These are phyloP conservation scores for Aspergillus bridgeri DNA, from an alignment of 495 filamentous ascomycete species.

Conservation along the genomic window DNA sequence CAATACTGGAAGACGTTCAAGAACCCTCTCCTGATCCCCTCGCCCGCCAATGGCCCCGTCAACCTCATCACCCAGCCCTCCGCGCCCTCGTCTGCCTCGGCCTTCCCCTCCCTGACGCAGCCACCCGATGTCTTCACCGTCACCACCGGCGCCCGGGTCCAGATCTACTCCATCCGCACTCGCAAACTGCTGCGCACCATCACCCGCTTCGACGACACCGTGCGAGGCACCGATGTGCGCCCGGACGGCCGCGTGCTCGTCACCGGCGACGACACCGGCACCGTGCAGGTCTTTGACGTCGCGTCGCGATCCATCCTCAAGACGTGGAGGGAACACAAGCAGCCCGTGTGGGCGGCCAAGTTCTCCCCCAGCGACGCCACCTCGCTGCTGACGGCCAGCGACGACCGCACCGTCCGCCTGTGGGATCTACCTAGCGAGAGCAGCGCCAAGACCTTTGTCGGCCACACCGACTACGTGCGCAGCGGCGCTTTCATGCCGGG, in stretches of 20 bases:
- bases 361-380: constrained; percentile 87
- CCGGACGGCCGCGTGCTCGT: constrained; percentile 85
- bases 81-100: constrained; percentile 44
- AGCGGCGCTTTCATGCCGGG: constrained; percentile 82
- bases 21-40: constrained; percentile 80
- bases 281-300: constrained; percentile 92
- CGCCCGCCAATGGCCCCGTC: constrained; percentile 77
- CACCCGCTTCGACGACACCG: constrained; percentile 84
- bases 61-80: constrained; percentile 83
- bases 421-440: constrained; percentile 88
- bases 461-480: constrained; percentile 90
- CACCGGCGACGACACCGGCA: constrained; percentile 84
- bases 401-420: constrained; percentile 86
- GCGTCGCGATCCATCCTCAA: constrained; percentile 85
- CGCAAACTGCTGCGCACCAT: constrained; percentile 89
- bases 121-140: constrained; percentile 80
- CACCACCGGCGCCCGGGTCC: constrained; percentile 84
- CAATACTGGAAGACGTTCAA: constrained; percentile 92
- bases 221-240: constrained; percentile 80
- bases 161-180: constrained; percentile 87
- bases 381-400: constrained; percentile 74
- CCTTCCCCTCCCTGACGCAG: constrained; percentile 44
- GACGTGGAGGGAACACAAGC: constrained; percentile 94
- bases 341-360: constrained; percentile 87
- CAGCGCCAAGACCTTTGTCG: constrained; percentile 72